These are phyloP conservation scores for Elsinoe australis DNA, from an alignment of 2,329 filamentous ascomycete genomes.

Conservation along the genomic window DNA sequence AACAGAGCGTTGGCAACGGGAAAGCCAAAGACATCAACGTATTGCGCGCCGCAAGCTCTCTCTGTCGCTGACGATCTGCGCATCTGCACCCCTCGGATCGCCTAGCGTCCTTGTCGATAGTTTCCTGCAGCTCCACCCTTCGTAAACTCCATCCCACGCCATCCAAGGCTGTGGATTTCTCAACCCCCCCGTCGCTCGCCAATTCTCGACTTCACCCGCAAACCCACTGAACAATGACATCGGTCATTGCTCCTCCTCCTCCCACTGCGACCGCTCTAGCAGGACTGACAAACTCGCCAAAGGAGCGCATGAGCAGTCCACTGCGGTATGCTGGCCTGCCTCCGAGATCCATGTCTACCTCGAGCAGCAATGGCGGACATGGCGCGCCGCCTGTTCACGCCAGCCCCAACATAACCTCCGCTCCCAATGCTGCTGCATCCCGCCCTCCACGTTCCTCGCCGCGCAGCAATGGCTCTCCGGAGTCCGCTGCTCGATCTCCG, in stretches of 20 bases:
- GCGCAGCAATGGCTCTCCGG: constrained; percentile 27
- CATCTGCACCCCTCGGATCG: too few relatives aligned
- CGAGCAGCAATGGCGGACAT: constrained; percentile 20
- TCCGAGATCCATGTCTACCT: constrained; percentile 11
- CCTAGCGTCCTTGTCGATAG: too few relatives aligned
- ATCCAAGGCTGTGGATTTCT: too few relatives aligned
- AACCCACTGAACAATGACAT: constrained; percentile 34
- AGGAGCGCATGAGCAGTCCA: constrained; percentile 16
- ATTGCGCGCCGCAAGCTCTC: too few relatives aligned
- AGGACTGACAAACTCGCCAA: constrained; percentile 6
- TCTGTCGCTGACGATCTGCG: too few relatives aligned
- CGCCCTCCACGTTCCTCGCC: constrained; percentile 30
- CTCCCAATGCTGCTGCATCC: constrained; percentile 32
- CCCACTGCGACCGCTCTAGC: constrained; percentile 14
- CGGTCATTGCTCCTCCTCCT: constrained; percentile 37
- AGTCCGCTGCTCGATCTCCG: constrained; percentile 19
- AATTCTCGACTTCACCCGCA: constrained; percentile 3
- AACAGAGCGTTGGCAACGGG: neutral
- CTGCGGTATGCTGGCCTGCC: constrained; percentile 15
- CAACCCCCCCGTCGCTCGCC: too few relatives aligned
- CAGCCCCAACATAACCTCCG: constrained; percentile 30
- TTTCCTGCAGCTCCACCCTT: too few relatives aligned
- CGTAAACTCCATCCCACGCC: neutral
- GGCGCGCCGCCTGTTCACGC: constrained; percentile 24
- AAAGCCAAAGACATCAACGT: constrained; percentile 1